Base-by-base conservation (phyloP, 768 basidiomycete species). In the Daedaleopsis sinensis region DNA sequence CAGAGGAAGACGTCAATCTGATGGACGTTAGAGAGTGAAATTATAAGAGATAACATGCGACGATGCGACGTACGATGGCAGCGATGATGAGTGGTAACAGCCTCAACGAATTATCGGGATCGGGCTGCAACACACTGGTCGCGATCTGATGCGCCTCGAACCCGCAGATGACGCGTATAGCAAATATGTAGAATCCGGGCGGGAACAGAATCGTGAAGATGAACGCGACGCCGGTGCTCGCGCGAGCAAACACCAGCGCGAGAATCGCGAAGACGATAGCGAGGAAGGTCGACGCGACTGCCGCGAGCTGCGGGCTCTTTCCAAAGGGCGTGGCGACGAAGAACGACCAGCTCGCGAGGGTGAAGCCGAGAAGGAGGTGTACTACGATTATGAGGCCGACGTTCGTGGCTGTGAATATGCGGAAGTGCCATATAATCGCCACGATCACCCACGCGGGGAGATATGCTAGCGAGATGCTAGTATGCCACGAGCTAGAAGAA, bases 371-470 rank as follows among this genome's bases (percentile, higher is more conserved):
- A 36, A 93, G 76, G 42, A 93, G 71, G 66, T 93, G 87, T 19
- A 91, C 73, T 37, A 79, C 77, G 42, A 93, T 76, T 58, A 93
- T 76, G 35, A 91, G 72, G 3, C 82, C 84, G 18, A 77, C 78
- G 63, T 80, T 85, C 1, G 89, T 87, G 46, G 76, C 75, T 11
- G 80, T 75, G 70, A 90, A 93, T n/a, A 93, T 84, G 21, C 79
- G 82, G 64, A 75, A 81, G 67, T 84, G 84, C 88, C 90, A 93
- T 36, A 81, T 75, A 36, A 90, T 67, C 18, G 83, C 76, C 21
- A 90, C 83, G 47, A 86, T 79, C 49, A 91, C 76, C 91, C 91
- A 93, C 1, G 87, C 88, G 0, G 90, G 90, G 24, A 93, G 81
- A 69, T 93, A 93, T 1, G 82, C 80, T 3, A 87, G 63, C 3